A percentile compares a stretch with the other conserved stretches of the same genome.
These are phyloP conservation scores for Colletotrichum musae DNA, from an alignment of 2,329 filamentous ascomycete species.

Conservation along the genomic window DNA sequence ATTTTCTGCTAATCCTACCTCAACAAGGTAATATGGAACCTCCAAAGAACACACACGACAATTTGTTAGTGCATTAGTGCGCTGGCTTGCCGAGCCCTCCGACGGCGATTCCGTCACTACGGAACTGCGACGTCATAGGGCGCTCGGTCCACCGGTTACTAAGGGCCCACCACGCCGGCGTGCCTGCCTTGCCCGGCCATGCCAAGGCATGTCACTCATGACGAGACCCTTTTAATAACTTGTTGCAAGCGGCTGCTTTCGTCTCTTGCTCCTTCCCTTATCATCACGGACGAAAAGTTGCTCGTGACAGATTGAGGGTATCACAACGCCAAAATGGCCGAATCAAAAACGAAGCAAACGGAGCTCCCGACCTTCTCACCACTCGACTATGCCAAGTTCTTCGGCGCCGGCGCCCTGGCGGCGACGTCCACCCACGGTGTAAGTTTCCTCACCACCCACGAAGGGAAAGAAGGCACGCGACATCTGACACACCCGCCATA, in stretches of 20 bases:
- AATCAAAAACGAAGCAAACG: conserved; percentile 38
- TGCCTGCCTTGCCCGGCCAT: neutral
- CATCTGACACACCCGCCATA: conserved; percentile 41
- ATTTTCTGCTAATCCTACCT: no score
- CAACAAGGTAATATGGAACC: no score
- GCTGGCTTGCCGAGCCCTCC: conserved; percentile 19
- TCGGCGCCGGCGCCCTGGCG: conserved; percentile 66
- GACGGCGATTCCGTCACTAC: conserved; percentile 34
- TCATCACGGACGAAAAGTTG: neutral
- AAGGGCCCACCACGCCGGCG: conserved; percentile 20
- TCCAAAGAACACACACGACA: no score
- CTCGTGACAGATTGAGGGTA: neutral
- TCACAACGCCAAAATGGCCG: conserved; percentile 40
- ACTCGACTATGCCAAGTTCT: conserved; percentile 67
- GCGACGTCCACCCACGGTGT: conserved; percentile 67
- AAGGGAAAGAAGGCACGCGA: neutral
- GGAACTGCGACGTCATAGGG: conserved; percentile 34
- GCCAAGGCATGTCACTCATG: conserved; percentile 30
- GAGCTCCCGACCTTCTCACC: conserved; percentile 58
- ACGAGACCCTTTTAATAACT: conserved; percentile 25
- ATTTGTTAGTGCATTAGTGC: neutral
- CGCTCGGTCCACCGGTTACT: conserved; percentile 20
- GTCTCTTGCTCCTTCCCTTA: conserved; percentile 2
- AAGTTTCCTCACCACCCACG: conserved; percentile 44
- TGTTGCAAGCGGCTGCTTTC: conserved; percentile 1